Conservation (phyloP, 305 asterid genomes). For the Solanum aculeatissimum region DNA sequence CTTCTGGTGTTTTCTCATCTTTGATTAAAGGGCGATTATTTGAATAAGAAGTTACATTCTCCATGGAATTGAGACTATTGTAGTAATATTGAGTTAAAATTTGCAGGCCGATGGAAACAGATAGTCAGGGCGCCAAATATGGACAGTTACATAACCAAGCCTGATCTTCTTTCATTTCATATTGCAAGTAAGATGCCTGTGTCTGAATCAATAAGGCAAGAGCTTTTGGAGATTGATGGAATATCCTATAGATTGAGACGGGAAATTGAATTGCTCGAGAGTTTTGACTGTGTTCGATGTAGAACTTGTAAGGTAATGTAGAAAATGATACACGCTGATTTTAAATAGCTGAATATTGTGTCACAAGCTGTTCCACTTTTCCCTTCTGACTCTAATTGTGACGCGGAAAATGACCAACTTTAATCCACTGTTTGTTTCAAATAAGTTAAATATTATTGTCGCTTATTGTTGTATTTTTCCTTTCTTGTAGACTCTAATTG, state of each 20-base stretch:
- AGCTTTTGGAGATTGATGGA: conserved; percentile 96
- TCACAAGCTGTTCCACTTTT: not conserved
- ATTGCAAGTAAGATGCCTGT: conserved; percentile 94
- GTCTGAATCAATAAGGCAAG: conserved; percentile 85
- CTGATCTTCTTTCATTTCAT: conserved; percentile 88
- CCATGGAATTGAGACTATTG: not conserved
- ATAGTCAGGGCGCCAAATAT: conserved; percentile 68
- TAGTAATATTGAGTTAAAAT: not conserved
- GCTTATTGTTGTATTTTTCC: not conserved
- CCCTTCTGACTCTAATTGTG: conserved; percentile 48
- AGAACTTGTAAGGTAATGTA: conserved; percentile 69
- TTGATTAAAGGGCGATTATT: not conserved
- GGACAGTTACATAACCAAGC: conserved; percentile 70
- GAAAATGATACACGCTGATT: not conserved
- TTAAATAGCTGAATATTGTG: not conserved
- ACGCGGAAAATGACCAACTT: not conserved
- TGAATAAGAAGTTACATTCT: not conserved
- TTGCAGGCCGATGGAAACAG: conserved; percentile 90
- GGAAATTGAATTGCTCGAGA: conserved; percentile 90
- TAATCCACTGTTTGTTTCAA: not conserved
- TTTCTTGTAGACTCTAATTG: conserved; percentile 49
- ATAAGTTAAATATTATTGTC: not conserved
- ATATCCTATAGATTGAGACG: conserved; percentile 77
- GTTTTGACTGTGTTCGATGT: conserved; percentile 67
- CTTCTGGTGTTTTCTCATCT: not conserved